These are phyloP conservation scores for Ascochyta viciae-villosae DNA, from an alignment of 2,329 filamentous ascomycete species.

Conservation along the genomic window DNA sequence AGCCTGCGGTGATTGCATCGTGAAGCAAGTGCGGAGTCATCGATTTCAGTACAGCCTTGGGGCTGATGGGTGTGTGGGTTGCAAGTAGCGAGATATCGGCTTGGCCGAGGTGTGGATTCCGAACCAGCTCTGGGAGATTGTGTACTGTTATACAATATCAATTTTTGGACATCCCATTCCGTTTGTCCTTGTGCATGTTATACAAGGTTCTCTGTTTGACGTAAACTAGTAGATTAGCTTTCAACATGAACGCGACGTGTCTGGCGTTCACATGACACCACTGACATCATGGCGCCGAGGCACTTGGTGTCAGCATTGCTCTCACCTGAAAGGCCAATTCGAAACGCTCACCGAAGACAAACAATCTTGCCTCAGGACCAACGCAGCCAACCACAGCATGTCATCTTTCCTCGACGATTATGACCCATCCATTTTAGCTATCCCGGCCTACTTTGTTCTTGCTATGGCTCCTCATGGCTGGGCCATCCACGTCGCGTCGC, in stretches of 20 bases:
- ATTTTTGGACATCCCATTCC: too few relatives aligned
- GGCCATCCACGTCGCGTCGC: conserved; percentile 47
- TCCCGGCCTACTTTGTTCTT: conserved; percentile 55
- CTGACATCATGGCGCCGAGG: conserved; percentile 26
- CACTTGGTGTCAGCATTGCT: not conserved
- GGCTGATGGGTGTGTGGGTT: not conserved
- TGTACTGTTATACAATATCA: not conserved
- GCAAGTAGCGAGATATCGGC: not conserved
- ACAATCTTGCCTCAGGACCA: not conserved
- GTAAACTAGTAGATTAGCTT: too few relatives aligned
- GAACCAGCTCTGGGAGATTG: not conserved
- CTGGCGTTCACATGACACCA: not conserved
- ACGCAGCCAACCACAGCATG: not conserved
- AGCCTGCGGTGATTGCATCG: not conserved
- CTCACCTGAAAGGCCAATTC: not conserved
- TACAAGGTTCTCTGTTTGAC: too few relatives aligned
- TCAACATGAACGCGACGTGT: too few relatives aligned
- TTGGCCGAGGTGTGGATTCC: too few relatives aligned
- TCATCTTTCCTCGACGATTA: conserved; percentile 27
- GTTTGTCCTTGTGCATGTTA: too few relatives aligned
- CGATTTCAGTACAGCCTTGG: not conserved
- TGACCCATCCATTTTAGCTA: conserved; percentile 53
- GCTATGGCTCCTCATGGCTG: conserved; percentile 51
- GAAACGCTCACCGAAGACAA: not conserved
- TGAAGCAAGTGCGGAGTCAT: not conserved